Evolutionary conservation across 345 rosid species (phyloP), one percentile per base, ranked within the genome.

Genomic region (Camelina laxa): DNA sequence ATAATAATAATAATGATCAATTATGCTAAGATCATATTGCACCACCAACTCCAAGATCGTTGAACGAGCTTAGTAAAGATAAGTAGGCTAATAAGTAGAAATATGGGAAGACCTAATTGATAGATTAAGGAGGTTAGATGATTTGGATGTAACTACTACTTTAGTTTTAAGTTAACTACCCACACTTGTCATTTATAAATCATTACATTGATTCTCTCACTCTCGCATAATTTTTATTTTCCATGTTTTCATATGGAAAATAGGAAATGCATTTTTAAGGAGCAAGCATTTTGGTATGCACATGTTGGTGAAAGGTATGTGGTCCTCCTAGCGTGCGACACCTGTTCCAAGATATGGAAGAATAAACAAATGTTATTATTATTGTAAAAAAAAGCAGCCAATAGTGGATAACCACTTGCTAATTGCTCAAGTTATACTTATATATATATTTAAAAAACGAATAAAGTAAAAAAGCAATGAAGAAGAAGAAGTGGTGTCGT

Each of bases 311-410:
- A 76, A 76, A 55, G 30, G 33, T 19, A 69, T 54, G 80, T 76
- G 80, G 80, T 76, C 80, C 80, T 55, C 22, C 49, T n/a, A 65
- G 80, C 80, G 76, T 77, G 80, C 76, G 76, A 77, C 80, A 77
- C 80, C 67, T 77, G 80, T 49, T 1, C 47, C 80, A 24, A 77
- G 76, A 70, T 77, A 55, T 47, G 33, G 38, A 55, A 69, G 42
- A 63, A 64, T 44, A 20, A 21, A 55, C 22, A 38, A 36, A 66
- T 38, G 45, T 49, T 58, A 54, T 53, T 15, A 51, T 41, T 24
- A 8, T 33, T 27, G 15, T 9, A 10, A 4, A 56, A 4, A 56
- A 64, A 70, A 48, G 61, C 73, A 77, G 49, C 76, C 62, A 71
- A 65, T 57, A 65, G 72, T 77, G 72, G 39, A 17, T 65, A 24